These are phyloP conservation scores for Globisporangium spiculum DNA, from an alignment of 352 stramenopile genomes.

Conservation along the genomic window DNA sequence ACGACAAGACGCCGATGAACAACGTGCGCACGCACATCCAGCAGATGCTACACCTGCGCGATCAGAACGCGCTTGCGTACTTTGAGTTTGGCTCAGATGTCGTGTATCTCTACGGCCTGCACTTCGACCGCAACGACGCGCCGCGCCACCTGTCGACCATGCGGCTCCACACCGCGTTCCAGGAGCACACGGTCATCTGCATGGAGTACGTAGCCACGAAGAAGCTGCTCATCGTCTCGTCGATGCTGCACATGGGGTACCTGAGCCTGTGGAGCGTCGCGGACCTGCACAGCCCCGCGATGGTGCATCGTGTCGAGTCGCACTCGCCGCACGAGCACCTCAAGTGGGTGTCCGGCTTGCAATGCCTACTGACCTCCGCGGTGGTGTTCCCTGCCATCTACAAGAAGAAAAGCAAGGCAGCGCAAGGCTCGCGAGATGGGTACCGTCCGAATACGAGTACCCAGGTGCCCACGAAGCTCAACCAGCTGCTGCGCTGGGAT, in stretches of 20 bases:
- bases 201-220: slow-evolving; percentile 50
- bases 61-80: slow-evolving; percentile 63
- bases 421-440: slow-evolving; percentile 12
- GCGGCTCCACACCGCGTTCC: slow-evolving; percentile 70
- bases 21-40: slow-evolving; percentile 45
- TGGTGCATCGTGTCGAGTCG: slow-evolving; percentile 60
- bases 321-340: slow-evolving; percentile 50
- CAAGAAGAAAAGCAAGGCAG: slow-evolving; percentile 6
- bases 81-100: slow-evolving; percentile 68
- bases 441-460: slow-evolving; percentile 32
- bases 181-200: slow-evolving; percentile 58
- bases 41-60: slow-evolving; percentile 43
- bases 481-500: slow-evolving; percentile 60
- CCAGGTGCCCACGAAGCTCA: slow-evolving; percentile 44
- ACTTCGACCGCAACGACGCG: slow-evolving; percentile 61
- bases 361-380: slow-evolving; percentile 47
- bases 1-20: slow-evolving; percentile 33
- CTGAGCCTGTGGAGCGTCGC: slow-evolving; percentile 58
- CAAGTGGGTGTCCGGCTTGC: slow-evolving; percentile 48
- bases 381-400: slow-evolving; percentile 42
- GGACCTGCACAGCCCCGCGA: slow-evolving; percentile 48
- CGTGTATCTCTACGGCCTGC: slow-evolving; percentile 58
- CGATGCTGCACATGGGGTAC: slow-evolving; percentile 46
- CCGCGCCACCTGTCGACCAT: slow-evolving; percentile 63
- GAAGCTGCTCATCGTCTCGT: slow-evolving; percentile 54